phyloP scores from a whole-genome alignment of 2,329 filamentous ascomycete species.

The Aureobasidium vineae region DNA sequence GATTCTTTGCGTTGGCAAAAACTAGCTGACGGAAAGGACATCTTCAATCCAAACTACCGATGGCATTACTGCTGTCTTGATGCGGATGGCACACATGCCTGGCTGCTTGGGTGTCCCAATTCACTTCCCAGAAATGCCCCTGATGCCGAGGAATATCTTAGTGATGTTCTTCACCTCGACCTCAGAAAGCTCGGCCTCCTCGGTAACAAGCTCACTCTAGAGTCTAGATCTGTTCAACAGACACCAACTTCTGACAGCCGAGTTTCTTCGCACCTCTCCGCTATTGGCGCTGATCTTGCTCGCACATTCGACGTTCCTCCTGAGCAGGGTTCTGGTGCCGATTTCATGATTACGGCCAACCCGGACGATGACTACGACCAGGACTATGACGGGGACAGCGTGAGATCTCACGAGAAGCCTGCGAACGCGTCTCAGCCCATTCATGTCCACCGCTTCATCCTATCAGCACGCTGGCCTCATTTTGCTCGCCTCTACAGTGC shows the following conservation, averaged over 20 bases:
- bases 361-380: slow-evolving; percentile 57
- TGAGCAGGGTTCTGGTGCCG: slow-evolving; percentile 79
- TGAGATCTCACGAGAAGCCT: slow-evolving; percentile 35
- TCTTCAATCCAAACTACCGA: slow-evolving; percentile 86
- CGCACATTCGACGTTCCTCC: slow-evolving; percentile 83
- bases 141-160: slow-evolving; percentile 84
- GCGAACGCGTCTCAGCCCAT: slow-evolving; percentile 71
- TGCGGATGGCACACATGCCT: slow-evolving; percentile 91
- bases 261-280: slow-evolving; percentile 50
- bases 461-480: slow-evolving; percentile 94
- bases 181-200: slow-evolving; percentile 87
- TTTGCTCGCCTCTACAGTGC: slow-evolving; percentile 88
- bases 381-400: slow-evolving; percentile 41
- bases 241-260: slow-evolving; percentile 56
- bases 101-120: slow-evolving; percentile 88
- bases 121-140: slow-evolving; percentile 65
- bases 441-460: slow-evolving; percentile 90
- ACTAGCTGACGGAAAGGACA: slow-evolving; percentile 87
- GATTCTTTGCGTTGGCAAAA: slow-evolving; percentile 90
- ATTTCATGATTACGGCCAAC: slow-evolving; percentile 88
- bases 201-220: slow-evolving; percentile 63
- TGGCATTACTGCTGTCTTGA: slow-evolving; percentile 99
- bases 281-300: slow-evolving; percentile 82
- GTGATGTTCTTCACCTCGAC: slow-evolving; percentile 92
- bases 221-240: slow-evolving; percentile 41